Percentiles rank a stretch among this genome's conserved stretches.
phyloP scores from a whole-genome alignment of 2,329 filamentous ascomycete species.

The Fonsecaea nubica region DNA sequence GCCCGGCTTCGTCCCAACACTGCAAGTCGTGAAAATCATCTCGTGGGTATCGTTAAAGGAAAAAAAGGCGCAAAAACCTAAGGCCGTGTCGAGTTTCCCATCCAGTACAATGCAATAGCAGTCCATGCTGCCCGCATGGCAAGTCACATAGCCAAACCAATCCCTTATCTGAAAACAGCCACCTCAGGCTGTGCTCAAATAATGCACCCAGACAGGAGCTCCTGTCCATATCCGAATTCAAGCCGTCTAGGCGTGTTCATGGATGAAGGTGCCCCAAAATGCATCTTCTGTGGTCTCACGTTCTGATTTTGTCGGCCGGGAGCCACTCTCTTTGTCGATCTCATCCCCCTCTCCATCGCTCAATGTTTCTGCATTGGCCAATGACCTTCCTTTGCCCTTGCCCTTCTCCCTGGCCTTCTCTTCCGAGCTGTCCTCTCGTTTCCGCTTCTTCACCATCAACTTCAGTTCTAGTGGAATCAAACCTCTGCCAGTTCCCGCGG shows the following conservation, averaged over 20 bases:
- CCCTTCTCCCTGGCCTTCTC: slow-evolving; percentile 23
- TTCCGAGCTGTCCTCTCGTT: slow-evolving; percentile 20
- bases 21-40: neutral
- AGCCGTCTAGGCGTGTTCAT: neutral
- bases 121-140: neutral
- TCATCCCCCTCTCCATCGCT: slow-evolving; percentile 30
- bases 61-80: neutral
- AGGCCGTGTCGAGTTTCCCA: neutral
- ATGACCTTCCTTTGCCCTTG: slow-evolving; percentile 25
- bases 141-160: neutral
- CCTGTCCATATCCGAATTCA: neutral
- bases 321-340: slow-evolving; percentile 18
- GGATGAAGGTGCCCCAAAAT: slow-evolving; percentile 28
- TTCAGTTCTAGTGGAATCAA: slow-evolving; percentile 39
- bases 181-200: neutral
- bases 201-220: neutral
- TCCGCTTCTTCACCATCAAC: slow-evolving; percentile 30
- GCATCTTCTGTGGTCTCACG: slow-evolving; percentile 28
- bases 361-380: slow-evolving; percentile 30
- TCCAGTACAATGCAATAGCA: neutral
- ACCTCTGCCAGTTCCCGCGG: slow-evolving; percentile 40
- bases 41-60: slow-evolving; percentile 29
- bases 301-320: slow-evolving; percentile 18
- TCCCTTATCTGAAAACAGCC: neutral
- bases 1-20: neutral